A percentile compares a stretch with the other conserved stretches of the same genome.
These are phyloP conservation scores for Xylariales sp. DNA, from an alignment of 2,329 filamentous ascomycete genomes.

Conservation along the genomic window DNA sequence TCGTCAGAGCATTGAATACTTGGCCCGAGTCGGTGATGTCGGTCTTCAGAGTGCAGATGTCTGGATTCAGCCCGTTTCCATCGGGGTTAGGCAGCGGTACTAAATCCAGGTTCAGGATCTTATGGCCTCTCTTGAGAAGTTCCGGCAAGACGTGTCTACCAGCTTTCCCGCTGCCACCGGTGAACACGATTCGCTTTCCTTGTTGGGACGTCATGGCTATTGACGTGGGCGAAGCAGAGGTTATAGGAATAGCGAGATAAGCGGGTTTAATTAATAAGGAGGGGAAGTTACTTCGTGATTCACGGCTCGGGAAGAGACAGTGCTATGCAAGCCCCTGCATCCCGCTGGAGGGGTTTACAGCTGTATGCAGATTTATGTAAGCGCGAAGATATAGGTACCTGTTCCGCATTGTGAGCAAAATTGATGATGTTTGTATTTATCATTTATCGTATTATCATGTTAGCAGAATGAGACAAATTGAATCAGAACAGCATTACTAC, in stretches of 20 bases:
- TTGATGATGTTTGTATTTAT: too few species aligned
- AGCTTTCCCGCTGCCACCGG: conserved; percentile 52
- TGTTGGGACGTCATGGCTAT: not conserved
- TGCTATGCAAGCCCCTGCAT: too few species aligned
- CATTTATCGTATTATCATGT: too few species aligned
- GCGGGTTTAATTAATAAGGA: too few species aligned
- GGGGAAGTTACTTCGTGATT: too few species aligned
- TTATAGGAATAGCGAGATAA: not conserved
- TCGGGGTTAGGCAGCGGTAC: conserved; percentile 42
- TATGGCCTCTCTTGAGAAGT: conserved; percentile 41
- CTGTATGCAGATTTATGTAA: too few species aligned
- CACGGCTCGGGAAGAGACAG: too few species aligned
- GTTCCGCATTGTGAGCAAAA: too few species aligned
- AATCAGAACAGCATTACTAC: too few species aligned
- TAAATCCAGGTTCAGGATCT: conserved; percentile 53
- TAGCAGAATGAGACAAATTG: too few species aligned
- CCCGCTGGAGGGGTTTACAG: too few species aligned
- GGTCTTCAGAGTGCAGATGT: conserved; percentile 51
- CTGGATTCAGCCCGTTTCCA: conserved; percentile 33
- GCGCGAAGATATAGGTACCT: too few species aligned
- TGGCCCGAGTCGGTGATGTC: conserved; percentile 51
- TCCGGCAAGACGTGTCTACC: conserved; percentile 52
- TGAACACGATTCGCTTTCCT: conserved; percentile 50
- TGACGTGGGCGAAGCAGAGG: not conserved
- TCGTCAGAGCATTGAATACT: conserved; percentile 53